phyloP scores from a whole-genome alignment of 495 filamentous ascomycete genomes.

The Penicillium riverlandense region DNA sequence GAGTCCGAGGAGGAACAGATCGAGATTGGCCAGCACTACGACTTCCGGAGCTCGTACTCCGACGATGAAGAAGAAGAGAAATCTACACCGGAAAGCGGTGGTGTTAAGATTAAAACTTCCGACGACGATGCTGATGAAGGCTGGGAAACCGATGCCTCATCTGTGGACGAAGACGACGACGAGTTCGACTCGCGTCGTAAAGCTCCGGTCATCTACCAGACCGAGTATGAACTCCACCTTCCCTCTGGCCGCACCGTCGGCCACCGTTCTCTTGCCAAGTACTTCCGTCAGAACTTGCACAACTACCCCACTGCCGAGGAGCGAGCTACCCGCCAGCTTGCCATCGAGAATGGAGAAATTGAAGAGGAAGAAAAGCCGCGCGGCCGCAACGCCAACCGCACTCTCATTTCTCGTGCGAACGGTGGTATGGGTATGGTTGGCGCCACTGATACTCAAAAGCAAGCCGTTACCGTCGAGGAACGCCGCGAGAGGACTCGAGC shows the following conservation, averaged over 20 bases:
- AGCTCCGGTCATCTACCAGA: conserved; percentile 66
- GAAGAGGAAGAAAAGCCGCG: conserved; percentile 29
- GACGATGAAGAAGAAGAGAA: conserved; percentile 58
- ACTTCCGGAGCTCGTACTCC: conserved; percentile 91
- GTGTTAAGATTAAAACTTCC: conserved; percentile 29
- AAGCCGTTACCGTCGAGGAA: conserved; percentile 53
- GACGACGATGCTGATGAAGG: conserved; percentile 51
- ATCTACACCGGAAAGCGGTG: conserved; percentile 24
- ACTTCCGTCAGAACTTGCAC: conserved; percentile 90
- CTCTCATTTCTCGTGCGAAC: conserved; percentile 58
- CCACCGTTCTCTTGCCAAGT: conserved; percentile 75
- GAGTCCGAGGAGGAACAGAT: conserved; percentile 84
- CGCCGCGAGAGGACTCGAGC: conserved; percentile 59
- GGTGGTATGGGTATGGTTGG: conserved; percentile 71
- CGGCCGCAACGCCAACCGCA: conserved; percentile 46
- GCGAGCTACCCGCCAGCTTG: conserved; percentile 34
- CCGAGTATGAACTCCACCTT: conserved; percentile 91
- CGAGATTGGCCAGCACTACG: conserved; percentile 96
- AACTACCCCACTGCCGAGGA: conserved; percentile 68
- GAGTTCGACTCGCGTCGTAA: conserved; percentile 37
- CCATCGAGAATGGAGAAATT: conserved; percentile 44
- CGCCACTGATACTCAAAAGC: conserved; percentile 62
- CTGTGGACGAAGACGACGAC: conserved; percentile 54
- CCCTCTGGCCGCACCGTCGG: conserved; percentile 85
- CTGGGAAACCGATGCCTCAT: conserved; percentile 92